A percentile compares a stretch with the other conserved stretches of the same genome.
phyloP scores from a whole-genome alignment of 2,329 filamentous ascomycete species.

The Ambrosiella xylebori region DNA sequence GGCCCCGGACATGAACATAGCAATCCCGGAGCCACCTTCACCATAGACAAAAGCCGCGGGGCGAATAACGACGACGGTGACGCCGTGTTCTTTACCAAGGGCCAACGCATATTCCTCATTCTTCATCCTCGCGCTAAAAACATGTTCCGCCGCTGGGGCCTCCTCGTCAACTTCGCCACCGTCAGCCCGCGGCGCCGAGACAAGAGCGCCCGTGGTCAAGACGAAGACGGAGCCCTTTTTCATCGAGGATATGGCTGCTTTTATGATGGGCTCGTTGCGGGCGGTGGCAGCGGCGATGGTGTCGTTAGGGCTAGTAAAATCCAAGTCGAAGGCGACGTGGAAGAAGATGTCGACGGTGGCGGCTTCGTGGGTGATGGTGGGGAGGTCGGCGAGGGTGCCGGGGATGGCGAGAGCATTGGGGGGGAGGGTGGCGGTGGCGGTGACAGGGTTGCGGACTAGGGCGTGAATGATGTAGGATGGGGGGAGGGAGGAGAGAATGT shows the following conservation, averaged over 20 bases:
- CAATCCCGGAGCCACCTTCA: conserved; percentile 22
- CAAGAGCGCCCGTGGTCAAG: conserved; percentile 20
- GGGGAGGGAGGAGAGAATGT: conserved; percentile 22
- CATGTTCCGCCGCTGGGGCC: conserved; percentile 15
- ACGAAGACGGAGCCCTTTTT: conserved; percentile 22
- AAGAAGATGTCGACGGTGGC: conserved; percentile 26
- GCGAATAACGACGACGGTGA: conserved; percentile 22
- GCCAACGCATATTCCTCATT: conserved; percentile 20
- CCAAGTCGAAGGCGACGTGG: conserved; percentile 23
- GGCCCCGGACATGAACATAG: conserved; percentile 18
- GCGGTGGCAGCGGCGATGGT: conserved; percentile 16
- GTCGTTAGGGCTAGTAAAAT: conserved; percentile 18
- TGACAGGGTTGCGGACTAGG: conserved; percentile 23
- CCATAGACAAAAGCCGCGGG: conserved; percentile 29
- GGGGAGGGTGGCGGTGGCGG: conserved; percentile 21
- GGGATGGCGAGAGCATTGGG: conserved; percentile 24
- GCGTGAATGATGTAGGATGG: conserved; percentile 25
- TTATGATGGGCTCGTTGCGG: conserved; percentile 21
- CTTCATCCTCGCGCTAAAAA: conserved; percentile 17
- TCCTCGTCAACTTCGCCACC: conserved; percentile 18
- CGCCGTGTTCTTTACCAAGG: conserved; percentile 17
- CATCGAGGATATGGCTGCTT: conserved; percentile 22
- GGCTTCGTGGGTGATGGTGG: conserved; percentile 23
- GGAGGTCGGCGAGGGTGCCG: conserved; percentile 23
- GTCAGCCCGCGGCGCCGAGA: conserved; percentile 15